Base-by-base conservation (phyloP, 805 yeast species). In the Lachancea mirantina region DNA sequence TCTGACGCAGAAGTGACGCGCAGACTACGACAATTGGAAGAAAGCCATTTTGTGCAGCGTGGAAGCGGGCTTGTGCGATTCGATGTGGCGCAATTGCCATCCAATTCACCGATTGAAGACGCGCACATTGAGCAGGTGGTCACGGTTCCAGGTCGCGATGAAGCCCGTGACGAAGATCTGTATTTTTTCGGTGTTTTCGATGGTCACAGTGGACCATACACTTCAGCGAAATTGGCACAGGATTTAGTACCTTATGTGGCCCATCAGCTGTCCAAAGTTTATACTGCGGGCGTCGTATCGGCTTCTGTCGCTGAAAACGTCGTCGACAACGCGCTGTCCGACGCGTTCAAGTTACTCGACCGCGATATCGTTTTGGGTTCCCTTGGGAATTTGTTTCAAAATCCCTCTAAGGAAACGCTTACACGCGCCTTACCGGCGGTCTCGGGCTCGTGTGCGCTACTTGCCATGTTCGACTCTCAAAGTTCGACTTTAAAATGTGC, bases 201-300 rank as follows among this genome's bases (percentile, higher is more conserved):
- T 58, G 98, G 98, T 8, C 98, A 92, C 59, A 87, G 95, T 3
- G 98, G 98, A 14, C 87, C 94, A 77, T 83, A 84, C 43, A 92
- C 98, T 2, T 76, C 89, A 36, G 72, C 83, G n/a, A 84, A 78
- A 54, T 68, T 92, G 40, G 70, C 94, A 40, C 92, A 85, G 43
- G 76, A 76, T 43, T 65, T 92, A 43, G 76, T 92, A 18, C 74
- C 75, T 35, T 73, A 70, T 45, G 92, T 92, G n/a, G 73, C 87
- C 7, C 65, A 68, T 19, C 94, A 87, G 47, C 65, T 89, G 34
- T 81, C 83, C 26, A 70, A 74, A 7, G 73, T 72, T 13, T 78
- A 72, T 59, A 42, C 42, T 6, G 20, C 24, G 14, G 42, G 32
- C n/a, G 21, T 28, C 43, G 17, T 52, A 55, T 50, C 40, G 45